Evolutionary conservation across 139 green algal genomes (phyloP).

Genomic region (Volvox africanus): DNA sequence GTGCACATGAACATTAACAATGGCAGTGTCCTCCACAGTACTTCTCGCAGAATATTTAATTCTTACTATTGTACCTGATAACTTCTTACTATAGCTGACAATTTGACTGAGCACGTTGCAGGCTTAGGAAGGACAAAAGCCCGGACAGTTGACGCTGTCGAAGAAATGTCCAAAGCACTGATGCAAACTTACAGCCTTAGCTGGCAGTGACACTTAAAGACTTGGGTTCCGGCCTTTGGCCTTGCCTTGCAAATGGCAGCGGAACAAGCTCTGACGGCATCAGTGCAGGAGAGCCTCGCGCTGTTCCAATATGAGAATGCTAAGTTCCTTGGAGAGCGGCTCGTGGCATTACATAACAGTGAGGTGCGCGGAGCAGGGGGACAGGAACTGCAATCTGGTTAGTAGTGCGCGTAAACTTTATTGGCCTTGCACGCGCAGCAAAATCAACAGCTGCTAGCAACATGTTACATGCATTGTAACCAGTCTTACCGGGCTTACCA

Average conservation of each 20-base stretch:
- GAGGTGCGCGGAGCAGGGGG: constrained; percentile 63
- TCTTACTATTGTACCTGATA: not conserved
- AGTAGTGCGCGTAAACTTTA: not conserved
- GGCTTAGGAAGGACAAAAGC: not conserved
- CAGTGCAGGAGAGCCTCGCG: constrained; percentile 73
- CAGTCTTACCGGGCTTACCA: constrained; percentile 84
- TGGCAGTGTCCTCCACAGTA: too few relatives aligned
- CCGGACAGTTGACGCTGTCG: not conserved
- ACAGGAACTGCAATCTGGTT: not conserved
- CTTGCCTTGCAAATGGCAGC: constrained; percentile 11
- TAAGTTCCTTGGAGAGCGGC: constrained; percentile 86
- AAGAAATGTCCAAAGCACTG: not conserved
- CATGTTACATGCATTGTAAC: constrained; percentile 85
- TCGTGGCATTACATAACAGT: constrained; percentile 73
- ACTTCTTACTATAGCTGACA: not conserved
- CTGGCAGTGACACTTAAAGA: not conserved
- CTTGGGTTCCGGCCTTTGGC: not conserved
- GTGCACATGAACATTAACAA: too few relatives aligned
- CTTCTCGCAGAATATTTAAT: not conserved
- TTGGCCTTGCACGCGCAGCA: constrained; percentile 57
- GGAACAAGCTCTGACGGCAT: constrained; percentile 44
- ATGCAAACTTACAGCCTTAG: not conserved
- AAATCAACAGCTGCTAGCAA: constrained; percentile 88
- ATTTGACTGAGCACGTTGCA: not conserved
- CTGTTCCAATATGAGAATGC: constrained; percentile 87